Percentiles rank a stretch among this genome's conserved stretches.
phyloP scores from a whole-genome alignment of 331 rosid species.

The Malus hybrid region DNA sequence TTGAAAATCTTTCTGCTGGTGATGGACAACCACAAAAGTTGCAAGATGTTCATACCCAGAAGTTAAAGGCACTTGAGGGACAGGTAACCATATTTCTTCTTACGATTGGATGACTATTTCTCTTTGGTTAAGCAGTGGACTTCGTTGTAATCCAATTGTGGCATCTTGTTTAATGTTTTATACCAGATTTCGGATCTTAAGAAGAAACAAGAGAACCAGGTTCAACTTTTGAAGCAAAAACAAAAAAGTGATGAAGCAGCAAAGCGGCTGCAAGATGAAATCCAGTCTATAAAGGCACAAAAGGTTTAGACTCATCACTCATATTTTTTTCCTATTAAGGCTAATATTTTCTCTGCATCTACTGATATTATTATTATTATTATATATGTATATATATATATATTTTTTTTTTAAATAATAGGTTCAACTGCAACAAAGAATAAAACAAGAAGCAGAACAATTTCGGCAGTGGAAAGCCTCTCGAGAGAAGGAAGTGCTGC shows the following conservation, averaged over 20 bases:
- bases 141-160: slow-evolving; percentile 4
- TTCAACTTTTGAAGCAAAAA: slow-evolving; percentile 69
- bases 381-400: background rate
- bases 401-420: slow-evolving; percentile 21
- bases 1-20: slow-evolving; percentile 90
- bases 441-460: slow-evolving; percentile 99
- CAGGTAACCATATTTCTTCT: slow-evolving; percentile 46
- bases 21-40: slow-evolving; percentile 94
- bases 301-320: too few relatives aligned
- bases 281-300: too few relatives aligned
- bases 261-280: too few relatives aligned
- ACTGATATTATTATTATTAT: background rate
- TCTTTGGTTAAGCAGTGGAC: slow-evolving; percentile 4
- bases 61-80: slow-evolving; percentile 83
- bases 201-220: slow-evolving; percentile 98
- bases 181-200: slow-evolving; percentile 83
- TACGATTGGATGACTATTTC: background rate
- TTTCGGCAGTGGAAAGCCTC: slow-evolving; percentile 99
- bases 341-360: too few relatives aligned
- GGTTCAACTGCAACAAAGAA: slow-evolving; percentile 96
- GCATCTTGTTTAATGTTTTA: slow-evolving; percentile 14
- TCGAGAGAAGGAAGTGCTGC: slow-evolving; percentile 95
- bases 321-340: too few relatives aligned
- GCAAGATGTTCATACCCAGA: slow-evolving; percentile 91
- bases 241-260: too few relatives aligned